These are phyloP conservation scores for Calonectria fujianensis DNA, from an alignment of 2,329 filamentous ascomycete genomes.

Conservation along the genomic window DNA sequence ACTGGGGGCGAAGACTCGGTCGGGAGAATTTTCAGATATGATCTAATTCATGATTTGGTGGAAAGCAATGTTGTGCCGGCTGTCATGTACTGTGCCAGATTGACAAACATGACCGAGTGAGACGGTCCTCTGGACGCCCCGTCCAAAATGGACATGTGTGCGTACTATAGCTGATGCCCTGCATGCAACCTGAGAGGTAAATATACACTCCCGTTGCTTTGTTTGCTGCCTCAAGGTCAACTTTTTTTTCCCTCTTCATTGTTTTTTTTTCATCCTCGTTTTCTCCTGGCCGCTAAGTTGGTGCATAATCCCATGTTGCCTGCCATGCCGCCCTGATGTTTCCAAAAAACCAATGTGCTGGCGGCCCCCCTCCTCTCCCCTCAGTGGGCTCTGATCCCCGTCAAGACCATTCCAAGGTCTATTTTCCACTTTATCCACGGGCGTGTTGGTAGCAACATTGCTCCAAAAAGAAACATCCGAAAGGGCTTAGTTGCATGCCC, in stretches of 20 bases:
- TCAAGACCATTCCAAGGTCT: slow-evolving; percentile 34
- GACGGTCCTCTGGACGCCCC: slow-evolving; percentile 13
- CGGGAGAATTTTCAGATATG: not conserved
- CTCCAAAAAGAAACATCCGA: slow-evolving; percentile 38
- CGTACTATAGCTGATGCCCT: slow-evolving; percentile 18
- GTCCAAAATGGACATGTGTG: slow-evolving; percentile 12
- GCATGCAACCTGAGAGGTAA: slow-evolving; percentile 5
- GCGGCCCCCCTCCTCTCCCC: slow-evolving; percentile 28
- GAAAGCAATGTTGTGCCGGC: slow-evolving; percentile 9
- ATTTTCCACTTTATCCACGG: slow-evolving; percentile 40
- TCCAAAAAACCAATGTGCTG: slow-evolving; percentile 32
- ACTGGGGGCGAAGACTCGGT: not conserved
- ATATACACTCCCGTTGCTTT: slow-evolving; percentile 6
- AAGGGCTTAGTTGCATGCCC: slow-evolving; percentile 50
- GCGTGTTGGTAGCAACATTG: slow-evolving; percentile 45
- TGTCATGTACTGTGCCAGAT: slow-evolving; percentile 21
- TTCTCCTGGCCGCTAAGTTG: not conserved
- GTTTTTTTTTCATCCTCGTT: not conserved
- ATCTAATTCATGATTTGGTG: slow-evolving; percentile 1
- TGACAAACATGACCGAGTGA: slow-evolving; percentile 17
- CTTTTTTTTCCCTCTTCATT: not conserved
- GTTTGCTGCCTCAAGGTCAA: slow-evolving; percentile 1
- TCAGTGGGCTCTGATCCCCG: slow-evolving; percentile 32
- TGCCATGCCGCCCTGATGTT: slow-evolving; percentile 25
- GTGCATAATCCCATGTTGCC: slow-evolving; percentile 18